These are phyloP conservation scores for Kentomonas sorsogonicus DNA, from an alignment of 208 protist genomes.

Conservation along the genomic window DNA sequence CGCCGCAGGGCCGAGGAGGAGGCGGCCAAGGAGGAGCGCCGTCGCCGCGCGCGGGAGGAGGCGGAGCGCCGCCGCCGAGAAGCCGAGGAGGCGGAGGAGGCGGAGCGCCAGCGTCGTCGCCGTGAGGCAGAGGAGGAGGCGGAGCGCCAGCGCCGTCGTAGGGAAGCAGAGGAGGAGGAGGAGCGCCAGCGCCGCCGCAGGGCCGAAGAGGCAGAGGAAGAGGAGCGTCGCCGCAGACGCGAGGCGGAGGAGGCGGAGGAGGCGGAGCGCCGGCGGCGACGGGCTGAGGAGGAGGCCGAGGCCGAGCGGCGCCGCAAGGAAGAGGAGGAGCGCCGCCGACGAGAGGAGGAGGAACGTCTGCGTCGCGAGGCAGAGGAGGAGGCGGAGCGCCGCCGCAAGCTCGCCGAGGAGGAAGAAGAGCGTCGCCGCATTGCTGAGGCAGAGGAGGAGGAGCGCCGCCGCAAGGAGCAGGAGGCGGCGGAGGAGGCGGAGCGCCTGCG, in stretches of 20 bases:
- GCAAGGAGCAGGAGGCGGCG: slow-evolving; percentile 9
- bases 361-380: slow-evolving; percentile 1
- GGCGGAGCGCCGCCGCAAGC: slow-evolving; percentile 1
- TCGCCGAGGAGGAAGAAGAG: neutral
- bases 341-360: slow-evolving; percentile 3
- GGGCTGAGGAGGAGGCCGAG: neutral
- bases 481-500: slow-evolving; percentile 8
- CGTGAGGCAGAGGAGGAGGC: neutral
- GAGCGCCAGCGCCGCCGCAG: neutral
- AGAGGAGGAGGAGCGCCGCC: neutral
- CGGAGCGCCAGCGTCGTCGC: no score
- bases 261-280: neutral
- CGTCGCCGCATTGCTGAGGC: neutral
- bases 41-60: slow-evolving; percentile 5
- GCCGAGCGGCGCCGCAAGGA: slow-evolving; percentile 9
- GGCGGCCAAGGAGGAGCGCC: slow-evolving; percentile 8
- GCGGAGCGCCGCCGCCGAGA: neutral
- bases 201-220: neutral
- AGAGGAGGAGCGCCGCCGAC: slow-evolving; percentile 3
- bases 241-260: neutral
- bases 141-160: neutral
- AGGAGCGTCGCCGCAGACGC: neutral
- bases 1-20: neutral
- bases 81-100: neutral
- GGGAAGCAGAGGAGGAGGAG: neutral